Evolutionary conservation across 306 rosid species (phyloP), one percentile per base, ranked within the genome.

Genomic region (Acacia crassicarpa): DNA sequence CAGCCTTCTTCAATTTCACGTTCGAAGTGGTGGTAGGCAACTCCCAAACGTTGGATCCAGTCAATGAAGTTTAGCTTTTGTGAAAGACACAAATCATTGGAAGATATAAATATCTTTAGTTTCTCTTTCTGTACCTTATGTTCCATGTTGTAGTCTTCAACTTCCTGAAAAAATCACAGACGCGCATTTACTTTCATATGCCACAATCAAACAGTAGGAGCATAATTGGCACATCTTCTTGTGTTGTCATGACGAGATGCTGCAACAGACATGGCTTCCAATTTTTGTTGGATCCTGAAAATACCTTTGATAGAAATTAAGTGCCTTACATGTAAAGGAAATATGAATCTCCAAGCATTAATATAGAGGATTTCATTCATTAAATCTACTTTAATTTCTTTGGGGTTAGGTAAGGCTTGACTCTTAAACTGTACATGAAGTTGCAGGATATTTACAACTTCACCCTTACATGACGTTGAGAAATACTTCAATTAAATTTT

Each of bases 1-100:
- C n/a, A n/a, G n/a, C n/a, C 20, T 23, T 66, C 23, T 6, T 66
- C 78, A 23, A 87, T 81, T 54, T 87, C 90, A 25, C 5, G 68
- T 11, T 62, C 22, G 32, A 63, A 63, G 20, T 63, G 69, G 20
- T 63, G 69, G 43, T 15, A 63, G 35, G 69, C 14, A 17, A 63
- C 69, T 5, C 69, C 69, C 11, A 63, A 63, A 63, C 69, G 69
- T 30, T 63, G 69, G 20, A 63, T 10, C 8, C 11, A 30, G 43
- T 30, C 41, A 30, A 63, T 63, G 43, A 63, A 32, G 41, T 15
- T 15, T 32, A 27, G 69, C 38, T 13, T 63, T 22, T 12, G 9
- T 63, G n/a, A 2, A 33, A 1, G n/a, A 32, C 43, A 5, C n/a
- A 12, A 17, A 32, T 5, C 9, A 35, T 30, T 30, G 19, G 43